Evolutionary conservation across 2,329 filamentous ascomycete species (phyloP), one percentile per base, ranked within the genome.

Genomic region (Trichoderma breve): DNA sequence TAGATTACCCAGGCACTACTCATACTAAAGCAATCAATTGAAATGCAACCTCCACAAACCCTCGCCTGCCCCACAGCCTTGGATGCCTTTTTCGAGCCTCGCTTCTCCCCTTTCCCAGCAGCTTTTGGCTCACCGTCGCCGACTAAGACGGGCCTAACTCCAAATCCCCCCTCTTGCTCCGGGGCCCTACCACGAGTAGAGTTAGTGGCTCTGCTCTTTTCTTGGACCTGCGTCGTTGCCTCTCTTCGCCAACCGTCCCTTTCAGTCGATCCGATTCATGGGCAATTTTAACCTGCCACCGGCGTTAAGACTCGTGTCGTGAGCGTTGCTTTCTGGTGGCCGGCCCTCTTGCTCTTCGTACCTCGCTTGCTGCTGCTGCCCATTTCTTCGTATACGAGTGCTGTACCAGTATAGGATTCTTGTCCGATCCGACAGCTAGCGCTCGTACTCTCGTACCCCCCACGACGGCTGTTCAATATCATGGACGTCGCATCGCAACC

Each of bases 401-500:
- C 32, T 34, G 32, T 36, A 36, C 34, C 34, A 36, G 34, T 36
- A 36, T 36, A 36, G 34, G 34, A 36, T 36, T 36, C 14, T 36
- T 36, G 34, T 36, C 66, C 39, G 39, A 39, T 51, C 26, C 36
- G 36, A 14, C 55, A 53, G 24, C 28, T 36, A 36, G 43, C 70
- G 67, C 51, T 73, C 61, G 28, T 62, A n/a, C 55, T 51, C 39
- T 36, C 66, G 71, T 68, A 63, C 70, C 71, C 73, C 74, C 74
- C 73, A 60, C 63, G 55, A 66, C 36, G 36, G 9, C 24, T 21
- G 18, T 51, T 58, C 55, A 71, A 66, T 71, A 61, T 61, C 65
- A 68, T 72, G 71, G 73, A 74, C 73, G 77, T 78, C 75, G 74
- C 76, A 75, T 75, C 74, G 71, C 72, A 73, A 58, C 64, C 70